These are phyloP conservation scores for Lathyrus oleraceus DNA, from an alignment of 306 rosid genomes.

Conservation along the genomic window DNA sequence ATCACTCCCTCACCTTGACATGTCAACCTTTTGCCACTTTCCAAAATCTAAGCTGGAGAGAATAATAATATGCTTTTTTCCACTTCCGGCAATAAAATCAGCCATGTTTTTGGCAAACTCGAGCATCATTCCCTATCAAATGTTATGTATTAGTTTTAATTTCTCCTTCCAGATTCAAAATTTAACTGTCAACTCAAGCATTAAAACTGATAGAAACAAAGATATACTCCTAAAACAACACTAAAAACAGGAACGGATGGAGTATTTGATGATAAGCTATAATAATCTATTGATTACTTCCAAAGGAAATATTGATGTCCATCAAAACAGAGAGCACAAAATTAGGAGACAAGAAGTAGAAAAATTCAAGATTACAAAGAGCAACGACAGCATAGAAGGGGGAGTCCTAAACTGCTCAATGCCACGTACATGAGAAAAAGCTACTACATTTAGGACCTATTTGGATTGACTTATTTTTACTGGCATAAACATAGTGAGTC, in stretches of 20 bases:
- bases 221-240: constrained; percentile 1
- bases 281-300: constrained; percentile 11
- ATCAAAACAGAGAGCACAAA: background rate
- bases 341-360: background rate
- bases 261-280: background rate
- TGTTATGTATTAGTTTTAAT: constrained; percentile 30
- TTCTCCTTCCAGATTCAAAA: constrained; percentile 11
- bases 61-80: constrained; percentile 72
- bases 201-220: constrained; percentile 19
- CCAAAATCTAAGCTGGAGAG: constrained; percentile 93
- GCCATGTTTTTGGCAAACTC: constrained; percentile 78
- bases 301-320: background rate
- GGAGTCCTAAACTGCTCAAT: background rate
- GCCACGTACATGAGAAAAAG: background rate
- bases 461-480: background rate
- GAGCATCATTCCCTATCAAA: constrained; percentile 69
- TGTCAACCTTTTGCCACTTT: constrained; percentile 82
- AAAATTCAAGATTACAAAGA: constrained; percentile 7
- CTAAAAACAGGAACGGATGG: background rate
- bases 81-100: constrained; percentile 62
- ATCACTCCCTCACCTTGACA: constrained; percentile 60
- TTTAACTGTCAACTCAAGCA: background rate
- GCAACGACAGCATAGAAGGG: background rate
- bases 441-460: background rate
- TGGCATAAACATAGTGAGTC: background rate